These are phyloP conservation scores for Candida vartiovaarae DNA, from an alignment of 805 yeast species.

Conservation along the genomic window DNA sequence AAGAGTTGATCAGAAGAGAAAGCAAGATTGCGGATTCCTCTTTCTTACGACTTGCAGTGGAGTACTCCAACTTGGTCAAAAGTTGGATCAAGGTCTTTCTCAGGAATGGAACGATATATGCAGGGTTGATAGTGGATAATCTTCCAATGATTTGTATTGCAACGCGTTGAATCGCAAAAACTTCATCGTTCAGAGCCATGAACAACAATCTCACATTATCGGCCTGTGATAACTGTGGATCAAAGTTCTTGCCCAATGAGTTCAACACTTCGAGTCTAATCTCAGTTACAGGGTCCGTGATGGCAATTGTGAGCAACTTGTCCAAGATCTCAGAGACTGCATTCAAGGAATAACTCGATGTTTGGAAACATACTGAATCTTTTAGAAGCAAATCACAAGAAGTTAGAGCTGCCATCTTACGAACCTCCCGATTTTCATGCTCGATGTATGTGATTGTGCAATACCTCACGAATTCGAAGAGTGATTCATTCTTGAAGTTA, in stretches of 20 bases:
- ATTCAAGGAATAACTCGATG: constrained; percentile 70
- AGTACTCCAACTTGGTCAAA: constrained; percentile 77
- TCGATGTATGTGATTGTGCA: constrained; percentile 82
- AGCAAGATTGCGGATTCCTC: constrained; percentile 83
- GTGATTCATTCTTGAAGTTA: constrained; percentile 64
- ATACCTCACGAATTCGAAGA: constrained; percentile 81
- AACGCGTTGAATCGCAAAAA: constrained; percentile 71
- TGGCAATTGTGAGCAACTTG: constrained; percentile 71
- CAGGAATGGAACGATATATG: constrained; percentile 89
- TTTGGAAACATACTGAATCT: constrained; percentile 80
- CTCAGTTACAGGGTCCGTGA: constrained; percentile 84
- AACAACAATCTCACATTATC: constrained; percentile 80
- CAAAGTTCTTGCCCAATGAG: constrained; percentile 68
- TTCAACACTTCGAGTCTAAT: constrained; percentile 74
- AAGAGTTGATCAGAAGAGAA: constrained; percentile 65
- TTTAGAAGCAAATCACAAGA: constrained; percentile 68
- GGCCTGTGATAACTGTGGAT: constrained; percentile 90
- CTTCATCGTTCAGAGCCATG: constrained; percentile 88
- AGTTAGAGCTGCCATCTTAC: constrained; percentile 79
- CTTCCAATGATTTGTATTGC: constrained; percentile 80
- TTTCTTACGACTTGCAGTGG: constrained; percentile 64
- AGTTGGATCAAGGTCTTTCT: constrained; percentile 82
- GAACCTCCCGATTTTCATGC: constrained; percentile 68
- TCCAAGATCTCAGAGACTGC: constrained; percentile 84
- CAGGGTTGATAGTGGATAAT: constrained; percentile 81